Conservation (phyloP, 2,329 filamentous ascomycete genomes). For the Venturia effusa region DNA sequence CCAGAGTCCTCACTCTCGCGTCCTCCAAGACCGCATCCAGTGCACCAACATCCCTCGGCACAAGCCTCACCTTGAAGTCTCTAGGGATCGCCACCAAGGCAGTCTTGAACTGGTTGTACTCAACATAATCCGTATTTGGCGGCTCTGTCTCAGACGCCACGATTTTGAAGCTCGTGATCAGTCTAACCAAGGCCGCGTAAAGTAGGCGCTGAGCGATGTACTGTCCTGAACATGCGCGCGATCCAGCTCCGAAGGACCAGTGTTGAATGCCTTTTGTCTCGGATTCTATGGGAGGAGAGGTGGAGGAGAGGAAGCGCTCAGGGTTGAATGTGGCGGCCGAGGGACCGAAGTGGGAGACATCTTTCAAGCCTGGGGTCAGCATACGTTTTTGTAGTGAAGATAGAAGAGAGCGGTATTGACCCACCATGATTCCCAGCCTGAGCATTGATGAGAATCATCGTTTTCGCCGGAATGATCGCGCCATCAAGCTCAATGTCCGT, state of each 20-base stretch:
- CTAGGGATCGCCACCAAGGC: constrained; percentile 49
- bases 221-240: constrained; percentile 41
- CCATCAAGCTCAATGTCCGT: constrained; percentile 41
- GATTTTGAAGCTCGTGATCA: constrained; percentile 40
- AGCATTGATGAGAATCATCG: constrained; percentile 45
- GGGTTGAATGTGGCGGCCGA: constrained; percentile 38
- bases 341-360: constrained; percentile 38
- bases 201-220: constrained; percentile 40
- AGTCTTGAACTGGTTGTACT: constrained; percentile 50
- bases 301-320: constrained; percentile 35
- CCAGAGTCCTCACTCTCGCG: neutral
- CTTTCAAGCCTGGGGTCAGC: no score
- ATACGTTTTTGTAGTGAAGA: neutral
- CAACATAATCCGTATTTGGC: constrained; percentile 51
- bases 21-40: neutral
- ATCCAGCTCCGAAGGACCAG: constrained; percentile 42
- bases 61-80: constrained; percentile 47
- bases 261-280: constrained; percentile 23
- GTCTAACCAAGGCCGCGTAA: constrained; percentile 38
- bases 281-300: constrained; percentile 24
- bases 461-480: constrained; percentile 39
- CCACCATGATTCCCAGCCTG: constrained; percentile 43
- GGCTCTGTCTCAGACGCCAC: constrained; percentile 38
- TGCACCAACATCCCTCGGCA: constrained; percentile 33
- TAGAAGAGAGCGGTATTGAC: constrained; percentile 17